Evolutionary conservation across 2,329 filamentous ascomycete species (phyloP), one percentile per base, ranked within the genome.

Genomic region (Tolypocladium cylindrosporum): DNA sequence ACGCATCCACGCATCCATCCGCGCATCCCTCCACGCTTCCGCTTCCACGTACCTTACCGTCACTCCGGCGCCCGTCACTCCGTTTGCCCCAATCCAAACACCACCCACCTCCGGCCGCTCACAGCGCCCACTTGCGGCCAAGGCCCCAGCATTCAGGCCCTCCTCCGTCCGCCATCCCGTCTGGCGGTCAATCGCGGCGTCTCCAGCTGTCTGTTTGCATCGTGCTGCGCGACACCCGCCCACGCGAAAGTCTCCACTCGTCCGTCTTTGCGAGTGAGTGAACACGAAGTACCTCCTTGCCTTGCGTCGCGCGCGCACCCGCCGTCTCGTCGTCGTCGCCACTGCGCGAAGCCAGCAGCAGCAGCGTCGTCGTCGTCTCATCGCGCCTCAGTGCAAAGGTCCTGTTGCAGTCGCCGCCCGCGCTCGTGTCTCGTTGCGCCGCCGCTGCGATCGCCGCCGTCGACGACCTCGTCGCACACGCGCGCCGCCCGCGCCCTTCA

Each of bases 61-160:
- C 61, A 9, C 43, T 21, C 42, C 21, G 42, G 42, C 27, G 42
- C 14, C 42, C 24, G 42, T 45, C 42, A 10, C 41, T 24, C 58
- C 61, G 56, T 60, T 60, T n/a, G 54, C 59, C 58, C 58, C 43
- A 48, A 31, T 5, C 48, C 48, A 36, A n/a, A 14, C 53, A 51
- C 48, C 60, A 51, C 48, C 48, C 48, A 8, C 48, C 56, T 57
- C 54, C 54, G 57, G 51, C 59, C 51, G 39, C 58, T 41, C 24
- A 27, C 21, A 2, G 21, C 60, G 58, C 58, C 59, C 61, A 60
- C 61, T 60, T 60, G 59, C 61, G 59, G 63, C 60, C 62, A 59
- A 55, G 60, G 60, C 58, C 59, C 61, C 59, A 55, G 60, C 57
- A n/a, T 52, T 31, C 54, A 48, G 31, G 54, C 54, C 31, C 48